phyloP scores from a whole-genome alignment of 768 basidiomycete genomes.

The Suillus bovinus region DNA sequence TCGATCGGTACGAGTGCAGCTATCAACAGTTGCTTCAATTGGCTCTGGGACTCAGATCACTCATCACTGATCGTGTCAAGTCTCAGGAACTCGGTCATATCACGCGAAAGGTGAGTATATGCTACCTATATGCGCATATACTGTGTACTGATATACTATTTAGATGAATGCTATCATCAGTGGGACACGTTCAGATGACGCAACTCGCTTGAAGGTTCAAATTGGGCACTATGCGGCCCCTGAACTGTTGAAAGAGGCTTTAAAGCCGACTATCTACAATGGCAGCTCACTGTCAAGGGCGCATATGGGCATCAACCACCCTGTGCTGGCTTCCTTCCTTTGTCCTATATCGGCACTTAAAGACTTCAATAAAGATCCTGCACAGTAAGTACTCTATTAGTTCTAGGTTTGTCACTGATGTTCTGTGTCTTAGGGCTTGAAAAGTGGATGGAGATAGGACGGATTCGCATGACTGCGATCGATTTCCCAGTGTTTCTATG shows the following conservation, averaged over 20 bases:
- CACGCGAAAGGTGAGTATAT: neutral
- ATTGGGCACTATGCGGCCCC: too few species aligned
- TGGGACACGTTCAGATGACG: too few species aligned
- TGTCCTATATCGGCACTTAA: neutral
- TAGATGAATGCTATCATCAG: too few species aligned
- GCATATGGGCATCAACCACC: constrained; percentile 14
- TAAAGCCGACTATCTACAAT: too few species aligned
- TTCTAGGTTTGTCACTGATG: neutral
- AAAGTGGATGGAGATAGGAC: neutral
- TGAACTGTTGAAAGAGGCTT: too few species aligned
- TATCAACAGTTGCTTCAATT: constrained; percentile 4
- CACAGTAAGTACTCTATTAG: constrained; percentile 2
- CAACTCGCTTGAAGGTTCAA: too few species aligned
- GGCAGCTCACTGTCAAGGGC: too few species aligned
- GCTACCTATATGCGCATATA: neutral
- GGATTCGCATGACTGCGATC: neutral
- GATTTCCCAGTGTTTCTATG: constrained; percentile 12
- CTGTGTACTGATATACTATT: neutral
- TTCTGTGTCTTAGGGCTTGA: neutral
- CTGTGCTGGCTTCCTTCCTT: neutral
- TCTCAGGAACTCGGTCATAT: neutral
- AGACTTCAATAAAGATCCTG: neutral
- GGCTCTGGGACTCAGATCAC: neutral
- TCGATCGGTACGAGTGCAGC: neutral
- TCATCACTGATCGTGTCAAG: neutral